These are phyloP conservation scores for Phytophthora quininea DNA, from an alignment of 352 stramenopile species.

Conservation along the genomic window DNA sequence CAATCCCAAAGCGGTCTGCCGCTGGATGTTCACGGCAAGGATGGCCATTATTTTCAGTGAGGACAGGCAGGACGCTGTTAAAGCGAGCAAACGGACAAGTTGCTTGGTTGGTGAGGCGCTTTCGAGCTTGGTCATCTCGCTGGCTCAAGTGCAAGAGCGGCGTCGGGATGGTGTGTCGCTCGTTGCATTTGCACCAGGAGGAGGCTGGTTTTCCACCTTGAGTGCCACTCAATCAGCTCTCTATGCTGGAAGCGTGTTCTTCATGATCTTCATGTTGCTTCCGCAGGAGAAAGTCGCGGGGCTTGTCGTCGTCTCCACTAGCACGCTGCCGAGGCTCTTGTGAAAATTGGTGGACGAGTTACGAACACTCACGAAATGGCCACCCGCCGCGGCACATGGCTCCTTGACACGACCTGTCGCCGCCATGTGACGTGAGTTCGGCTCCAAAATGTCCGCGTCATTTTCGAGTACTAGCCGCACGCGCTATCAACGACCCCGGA, in stretches of 20 bases:
- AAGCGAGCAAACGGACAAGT: too few species aligned
- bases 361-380: not conserved
- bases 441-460: not conserved
- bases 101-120: too few species aligned
- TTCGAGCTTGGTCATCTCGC: too few species aligned
- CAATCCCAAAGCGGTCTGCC: too few species aligned
- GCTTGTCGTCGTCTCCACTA: too few species aligned
- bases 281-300: too few species aligned
- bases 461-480: not conserved
- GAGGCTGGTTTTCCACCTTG: not conserved
- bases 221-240: not conserved
- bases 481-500: not conserved
- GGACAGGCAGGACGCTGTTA: too few species aligned
- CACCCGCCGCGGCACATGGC: not conserved
- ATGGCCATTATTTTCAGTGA: too few species aligned
- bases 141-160: not conserved
- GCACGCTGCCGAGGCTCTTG: not conserved
- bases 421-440: not conserved
- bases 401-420: not conserved
- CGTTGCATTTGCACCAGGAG: not conserved
- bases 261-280: too few species aligned
- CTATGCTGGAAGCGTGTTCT: not conserved
- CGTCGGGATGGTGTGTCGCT: not conserved
- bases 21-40: too few species aligned
- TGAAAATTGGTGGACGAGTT: not conserved